Base-by-base conservation (phyloP, 441 rosid species). In the Flueggea neowawraea region DNA sequence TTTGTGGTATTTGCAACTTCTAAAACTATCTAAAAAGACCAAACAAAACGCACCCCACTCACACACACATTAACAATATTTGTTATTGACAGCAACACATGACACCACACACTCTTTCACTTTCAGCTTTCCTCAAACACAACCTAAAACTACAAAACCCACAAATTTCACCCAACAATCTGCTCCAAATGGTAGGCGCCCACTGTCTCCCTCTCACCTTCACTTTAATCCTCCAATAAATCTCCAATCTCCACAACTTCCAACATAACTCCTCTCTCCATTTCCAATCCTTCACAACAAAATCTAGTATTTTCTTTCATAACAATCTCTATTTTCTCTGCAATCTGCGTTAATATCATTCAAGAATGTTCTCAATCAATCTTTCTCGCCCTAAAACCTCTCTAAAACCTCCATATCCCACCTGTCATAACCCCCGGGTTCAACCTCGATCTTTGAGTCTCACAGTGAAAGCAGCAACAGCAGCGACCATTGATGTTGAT, bases 111-210 rank as follows among this genome's bases (percentile, higher is more conserved):
- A 36, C 41, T 1, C 41, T 36, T 36, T 36, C 41, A 5, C 41
- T 36, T 3, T 36, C 41, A 36, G 7, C 41, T 36, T 36, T 36
- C 4, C 0, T 36, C 41, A 36, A 36, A 36, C 41, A 36, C 41
- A 36, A 22, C 1, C 28, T 22, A 22, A 22, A 22, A 2, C 41
- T 36, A 36, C 9, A 36, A 53, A 52, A 7, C 52, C 55, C 15
- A 31, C 31, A 4, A 31, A 28, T 47, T 61, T 51, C 33, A 44
- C 22, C 13, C 48, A 51, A 61, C 49, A 2, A 51, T 33, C 16
- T 11, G 48, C 56, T 12, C 61, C 10, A 56, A 49, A 56, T 17
- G 28, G 48, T 50, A 4, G 68, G 50, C 61, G 17, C 64, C 64
- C 49, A 11, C 10, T 51, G 16, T n/a, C 55, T 50, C 31, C 28